Percentiles rank a stretch among this genome's conserved stretches.
phyloP scores from a whole-genome alignment of 441 rosid species.

The Pelargonium cotyledonis region DNA sequence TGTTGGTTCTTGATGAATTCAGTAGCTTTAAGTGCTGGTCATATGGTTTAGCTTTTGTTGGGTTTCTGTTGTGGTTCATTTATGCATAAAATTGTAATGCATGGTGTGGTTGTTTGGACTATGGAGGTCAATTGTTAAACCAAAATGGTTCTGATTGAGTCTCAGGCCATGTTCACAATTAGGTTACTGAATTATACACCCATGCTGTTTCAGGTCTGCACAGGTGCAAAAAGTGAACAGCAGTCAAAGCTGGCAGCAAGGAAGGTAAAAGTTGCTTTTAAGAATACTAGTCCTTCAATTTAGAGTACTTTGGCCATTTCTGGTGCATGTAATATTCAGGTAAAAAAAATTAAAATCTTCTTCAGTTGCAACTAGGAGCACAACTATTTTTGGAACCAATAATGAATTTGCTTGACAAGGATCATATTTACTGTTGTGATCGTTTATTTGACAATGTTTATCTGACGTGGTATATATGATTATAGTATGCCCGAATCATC shows the following conservation, averaged over 20 bases:
- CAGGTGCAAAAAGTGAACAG: conserved; percentile 77
- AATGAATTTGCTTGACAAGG: neutral
- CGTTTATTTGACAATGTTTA: neutral
- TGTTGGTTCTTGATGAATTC: too few relatives aligned
- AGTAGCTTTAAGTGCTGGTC: too few relatives aligned
- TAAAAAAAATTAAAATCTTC: too few relatives aligned
- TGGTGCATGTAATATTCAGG: neutral
- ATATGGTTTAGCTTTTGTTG: too few relatives aligned
- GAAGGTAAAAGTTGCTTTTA: conserved; percentile 36
- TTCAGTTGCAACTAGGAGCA: too few relatives aligned
- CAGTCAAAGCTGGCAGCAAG: conserved; percentile 75
- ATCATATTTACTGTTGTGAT: neutral
- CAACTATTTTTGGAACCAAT: too few relatives aligned
- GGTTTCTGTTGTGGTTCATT: too few relatives aligned
- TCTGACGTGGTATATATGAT: neutral
- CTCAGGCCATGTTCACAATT: neutral
- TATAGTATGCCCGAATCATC: conserved; percentile 65
- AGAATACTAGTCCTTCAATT: neutral
- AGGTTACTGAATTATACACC: neutral
- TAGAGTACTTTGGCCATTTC: neutral
- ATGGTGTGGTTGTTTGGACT: too few relatives aligned
- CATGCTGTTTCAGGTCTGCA: conserved; percentile 50
- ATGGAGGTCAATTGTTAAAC: too few relatives aligned
- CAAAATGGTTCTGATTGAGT: too few relatives aligned
- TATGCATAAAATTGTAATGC: too few relatives aligned